Base-by-base conservation (phyloP, 2,329 filamentous ascomycete genomes). In the Botryosphaeria dothidea region DNA sequence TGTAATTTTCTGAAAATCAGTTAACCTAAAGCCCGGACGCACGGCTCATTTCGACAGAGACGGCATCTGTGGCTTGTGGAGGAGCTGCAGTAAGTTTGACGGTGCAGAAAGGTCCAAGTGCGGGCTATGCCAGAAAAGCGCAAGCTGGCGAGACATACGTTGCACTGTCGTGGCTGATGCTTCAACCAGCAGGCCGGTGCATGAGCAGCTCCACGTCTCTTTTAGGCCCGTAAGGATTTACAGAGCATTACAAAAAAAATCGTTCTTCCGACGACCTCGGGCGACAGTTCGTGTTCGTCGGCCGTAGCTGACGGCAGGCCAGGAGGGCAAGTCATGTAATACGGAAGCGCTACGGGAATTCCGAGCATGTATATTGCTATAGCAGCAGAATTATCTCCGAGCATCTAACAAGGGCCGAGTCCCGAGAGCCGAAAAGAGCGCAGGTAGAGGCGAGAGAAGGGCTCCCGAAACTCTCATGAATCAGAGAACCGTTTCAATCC, bases 341-440 rank as follows among this genome's bases (percentile, higher is more conserved):
- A 58, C 54, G 54, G 54, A 45, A 58, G 36, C 36, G 54, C 54
- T 56, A 27, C 34, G 34, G 34, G 19, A 3, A 25, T 7, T 38
- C 51, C 19, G 51, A 38, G 23, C 52, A n/a, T 43, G 34, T 57
- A 45, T 58, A 58, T 43, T 58, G 54, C 54, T 58, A 45, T 58
- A 58, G 23, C 36, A 45, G 38, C 38, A 29, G 15, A 2, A 17
- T 58, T 58, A 58, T 45, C 54, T 58, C 54, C 54, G 54, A 45
- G 54, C 23, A 45, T 43, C 21, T 15, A 49, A 4, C 3, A 19
- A 52, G 29, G 29, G 17, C 49, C 49, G 49, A 52, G 27, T 31
- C 17, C 49, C 49, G 49, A 52, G 17, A 41, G 46, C 46, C 46
- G 46, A 49, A 25, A 13, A 29, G 23, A 8, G 21, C 45, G 45